Evolutionary conservation across 352 stramenopile species (phyloP), one percentile per base, ranked within the genome.

Genomic region (Globisporangium splendens): DNA sequence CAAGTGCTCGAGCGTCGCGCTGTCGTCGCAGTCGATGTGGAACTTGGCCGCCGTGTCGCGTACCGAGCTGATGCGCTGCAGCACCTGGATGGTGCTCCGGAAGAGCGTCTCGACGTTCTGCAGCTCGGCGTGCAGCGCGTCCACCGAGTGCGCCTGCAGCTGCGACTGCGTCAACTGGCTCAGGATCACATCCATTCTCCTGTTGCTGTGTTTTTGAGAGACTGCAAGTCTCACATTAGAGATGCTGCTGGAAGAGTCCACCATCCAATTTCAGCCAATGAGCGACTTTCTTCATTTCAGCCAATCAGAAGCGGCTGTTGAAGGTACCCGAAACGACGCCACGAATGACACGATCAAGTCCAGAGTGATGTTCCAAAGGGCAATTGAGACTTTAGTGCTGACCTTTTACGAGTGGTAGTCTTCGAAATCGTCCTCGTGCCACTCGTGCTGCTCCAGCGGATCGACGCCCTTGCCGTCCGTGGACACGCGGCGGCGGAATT

Each of bases 381-480:
- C 5, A 31, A 8, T 35, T 35, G 28, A 35, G 28, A 35, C 28
- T 35, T 35, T 35, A 48, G 35, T 28, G 33, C 6, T 21, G 39
- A 24, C 24, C 46, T 18, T 22, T 53, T 55, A 66, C 21, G 60
- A 56, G 28, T 70, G 58, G 48, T 68, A 91, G 20, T 88, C 79
- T 46, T 93, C 84, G 67, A 93, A 93, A 55, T 91, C 84, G 49
- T 92, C 82, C 68, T 93, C 84, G 50, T 91, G 91, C 49, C 69
- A 73, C 39, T 86, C 79, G 3, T 78, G 70, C 28, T 89, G 70
- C 28, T 89, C 79, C 20, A 83, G 54, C 10, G 77, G 72, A 18
- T 78, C 70, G 14, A 56, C 59, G 47, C 54, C 48, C 22, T 43
- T 65, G 47, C 54, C 57, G 33, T 71, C 54, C 21, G 54, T 12